phyloP scores from a whole-genome alignment of 2,329 filamentous ascomycete species.

The Phaeomoniella chlamydospora region DNA sequence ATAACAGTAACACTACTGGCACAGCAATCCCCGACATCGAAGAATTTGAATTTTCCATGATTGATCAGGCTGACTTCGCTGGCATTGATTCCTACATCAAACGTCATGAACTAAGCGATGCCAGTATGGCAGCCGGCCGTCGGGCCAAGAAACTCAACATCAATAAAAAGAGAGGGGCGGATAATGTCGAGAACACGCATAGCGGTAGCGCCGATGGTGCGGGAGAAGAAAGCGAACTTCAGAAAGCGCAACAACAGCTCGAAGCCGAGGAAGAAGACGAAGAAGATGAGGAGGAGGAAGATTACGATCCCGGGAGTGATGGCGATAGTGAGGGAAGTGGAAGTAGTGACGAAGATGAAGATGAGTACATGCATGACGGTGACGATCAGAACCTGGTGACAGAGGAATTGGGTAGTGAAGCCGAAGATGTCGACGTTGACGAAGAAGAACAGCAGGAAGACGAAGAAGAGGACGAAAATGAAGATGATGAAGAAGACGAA shows the following conservation, averaged over 20 bases:
- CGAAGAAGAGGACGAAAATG: constrained; percentile 5
- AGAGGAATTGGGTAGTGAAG: constrained; percentile 28
- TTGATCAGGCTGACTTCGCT: constrained; percentile 48
- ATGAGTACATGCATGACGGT: constrained; percentile 15
- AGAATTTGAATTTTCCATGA: constrained; percentile 51
- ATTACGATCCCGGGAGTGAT: constrained; percentile 35
- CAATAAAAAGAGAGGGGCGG: constrained; percentile 14
- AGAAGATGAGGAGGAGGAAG: constrained; percentile 33
- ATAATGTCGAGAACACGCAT: constrained; percentile 5
- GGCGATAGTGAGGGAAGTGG: constrained; percentile 32
- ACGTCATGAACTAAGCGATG: constrained; percentile 45
- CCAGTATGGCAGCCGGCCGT: constrained; percentile 45
- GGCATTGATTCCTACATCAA: constrained; percentile 50
- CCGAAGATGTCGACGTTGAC: constrained; percentile 20
- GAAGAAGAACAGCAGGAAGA: constrained; percentile 10
- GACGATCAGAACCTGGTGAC: constrained; percentile 21
- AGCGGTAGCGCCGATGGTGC: constrained; percentile 14
- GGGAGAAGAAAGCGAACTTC: constrained; percentile 42
- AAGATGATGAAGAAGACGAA: constrained; percentile 5
- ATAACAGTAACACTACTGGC: constrained; percentile 10
- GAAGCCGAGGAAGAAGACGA: constrained; percentile 22
- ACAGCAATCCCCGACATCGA: constrained; percentile 23
- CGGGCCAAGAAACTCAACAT: constrained; percentile 46
- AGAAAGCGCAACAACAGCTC: constrained; percentile 42
- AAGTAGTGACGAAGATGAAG: constrained; percentile 25